These are phyloP conservation scores for Aspergillus steynii DNA, from an alignment of 495 filamentous ascomycete genomes.

Conservation along the genomic window DNA sequence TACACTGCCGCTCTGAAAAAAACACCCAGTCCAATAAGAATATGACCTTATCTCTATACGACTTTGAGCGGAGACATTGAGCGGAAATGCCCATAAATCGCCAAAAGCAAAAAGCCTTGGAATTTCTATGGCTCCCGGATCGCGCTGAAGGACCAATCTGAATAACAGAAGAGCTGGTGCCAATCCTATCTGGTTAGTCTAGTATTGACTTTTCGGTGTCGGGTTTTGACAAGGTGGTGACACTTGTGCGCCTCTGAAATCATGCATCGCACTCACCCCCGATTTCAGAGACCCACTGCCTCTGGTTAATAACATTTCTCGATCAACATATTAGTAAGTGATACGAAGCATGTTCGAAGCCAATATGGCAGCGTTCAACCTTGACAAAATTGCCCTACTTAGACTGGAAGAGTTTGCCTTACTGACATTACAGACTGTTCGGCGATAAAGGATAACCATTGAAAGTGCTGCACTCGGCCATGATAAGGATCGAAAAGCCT, in stretches of 20 bases:
- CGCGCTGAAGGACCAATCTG: not conserved
- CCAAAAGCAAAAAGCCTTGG: constrained; percentile 1
- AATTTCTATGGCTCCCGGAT: not conserved
- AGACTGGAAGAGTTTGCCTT: not conserved
- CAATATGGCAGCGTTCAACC: not conserved
- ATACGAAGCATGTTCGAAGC: not conserved
- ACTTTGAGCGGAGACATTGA: not conserved
- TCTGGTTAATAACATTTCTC: not conserved
- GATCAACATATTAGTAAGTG: not conserved
- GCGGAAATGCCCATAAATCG: not conserved
- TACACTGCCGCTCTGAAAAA: not conserved
- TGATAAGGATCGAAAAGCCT: not conserved
- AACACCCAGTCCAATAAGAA: not conserved
- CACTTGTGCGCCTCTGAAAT: constrained; percentile 8
- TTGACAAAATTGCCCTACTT: not conserved
- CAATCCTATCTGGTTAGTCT: not conserved
- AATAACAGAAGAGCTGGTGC: not conserved
- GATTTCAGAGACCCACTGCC: not conserved
- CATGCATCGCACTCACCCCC: not conserved
- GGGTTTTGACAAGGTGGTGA: constrained; percentile 2
- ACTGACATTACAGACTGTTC: not conserved
- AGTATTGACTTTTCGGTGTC: not conserved
- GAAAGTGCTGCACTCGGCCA: not conserved
- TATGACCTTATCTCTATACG: not conserved
- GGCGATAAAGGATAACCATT: not conserved